These are phyloP conservation scores for Rhododendron kiyosumense DNA, from an alignment of 148 eudicot genomes.

Conservation along the genomic window DNA sequence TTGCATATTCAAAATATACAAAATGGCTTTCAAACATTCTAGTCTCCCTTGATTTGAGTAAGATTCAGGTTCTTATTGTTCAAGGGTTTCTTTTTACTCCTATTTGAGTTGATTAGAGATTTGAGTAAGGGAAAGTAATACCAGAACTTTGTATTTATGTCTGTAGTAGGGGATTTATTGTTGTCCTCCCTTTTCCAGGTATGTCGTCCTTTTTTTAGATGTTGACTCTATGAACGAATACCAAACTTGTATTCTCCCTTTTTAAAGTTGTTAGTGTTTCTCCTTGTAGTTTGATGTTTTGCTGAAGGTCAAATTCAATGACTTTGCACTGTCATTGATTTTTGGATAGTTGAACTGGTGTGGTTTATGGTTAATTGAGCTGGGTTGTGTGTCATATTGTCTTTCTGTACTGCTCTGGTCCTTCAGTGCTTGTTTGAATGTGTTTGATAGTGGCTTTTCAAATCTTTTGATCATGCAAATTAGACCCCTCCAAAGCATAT, in stretches of 20 bases:
- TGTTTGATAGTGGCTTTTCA: background rate
- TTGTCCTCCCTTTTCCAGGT: background rate
- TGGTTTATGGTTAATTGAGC: background rate
- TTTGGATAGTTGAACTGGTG: background rate
- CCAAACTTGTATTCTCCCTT: too few relatives aligned
- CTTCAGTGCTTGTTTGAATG: background rate
- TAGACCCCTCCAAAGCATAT: background rate
- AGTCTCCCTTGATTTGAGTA: background rate
- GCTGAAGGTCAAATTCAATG: background rate
- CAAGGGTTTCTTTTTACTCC: background rate
- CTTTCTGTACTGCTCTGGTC: background rate
- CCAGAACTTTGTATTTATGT: background rate
- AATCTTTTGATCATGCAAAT: background rate
- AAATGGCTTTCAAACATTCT: background rate
- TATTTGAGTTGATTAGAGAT: background rate
- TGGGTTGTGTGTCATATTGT: background rate
- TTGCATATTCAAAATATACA: background rate
- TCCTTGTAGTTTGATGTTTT: background rate
- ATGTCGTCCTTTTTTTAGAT: background rate
- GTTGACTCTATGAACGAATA: background rate
- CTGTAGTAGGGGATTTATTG: background rate
- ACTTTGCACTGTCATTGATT: background rate
- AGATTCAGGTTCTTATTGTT: background rate
- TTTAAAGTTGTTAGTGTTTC: background rate
- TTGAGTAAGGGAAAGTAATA: background rate